Conservation (phyloP, 2,329 filamentous ascomycete genomes). For the Epichloe amarillans region DNA sequence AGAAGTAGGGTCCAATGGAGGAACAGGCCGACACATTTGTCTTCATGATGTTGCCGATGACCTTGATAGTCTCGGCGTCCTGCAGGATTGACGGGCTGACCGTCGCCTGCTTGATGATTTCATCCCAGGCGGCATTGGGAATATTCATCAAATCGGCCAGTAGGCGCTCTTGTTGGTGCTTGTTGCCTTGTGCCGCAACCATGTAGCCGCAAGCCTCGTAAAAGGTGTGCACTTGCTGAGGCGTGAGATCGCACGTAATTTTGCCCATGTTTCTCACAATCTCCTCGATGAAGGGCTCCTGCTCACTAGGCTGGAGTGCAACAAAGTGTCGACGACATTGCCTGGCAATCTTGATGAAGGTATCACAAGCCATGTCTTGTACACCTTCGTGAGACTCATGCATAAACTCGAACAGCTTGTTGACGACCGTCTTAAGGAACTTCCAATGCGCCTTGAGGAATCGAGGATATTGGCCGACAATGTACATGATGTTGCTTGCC, state of each 20-base stretch:
- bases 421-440: slow-evolving; percentile 98
- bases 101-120: slow-evolving; percentile 81
- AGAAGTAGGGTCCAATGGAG: slow-evolving; percentile 94
- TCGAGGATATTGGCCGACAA: slow-evolving; percentile 94
- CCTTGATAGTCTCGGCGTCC: slow-evolving; percentile 90
- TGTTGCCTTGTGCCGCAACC: slow-evolving; percentile 95
- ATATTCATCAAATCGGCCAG: slow-evolving; percentile 86
- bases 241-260: slow-evolving; percentile 88
- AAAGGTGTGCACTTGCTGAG: slow-evolving; percentile 96
- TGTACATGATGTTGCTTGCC: slow-evolving; percentile 99
- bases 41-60: slow-evolving; percentile 99
- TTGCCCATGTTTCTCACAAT: slow-evolving; percentile 92
- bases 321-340: slow-evolving; percentile 98
- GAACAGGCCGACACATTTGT: slow-evolving; percentile 98
- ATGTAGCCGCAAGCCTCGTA: slow-evolving; percentile 99
- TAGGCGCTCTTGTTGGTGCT: slow-evolving; percentile 81
- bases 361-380: slow-evolving; percentile 99
- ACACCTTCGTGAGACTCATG: slow-evolving; percentile 98
- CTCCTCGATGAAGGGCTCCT: slow-evolving; percentile 94
- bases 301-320: slow-evolving; percentile 84
- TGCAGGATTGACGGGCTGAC: slow-evolving; percentile 76
- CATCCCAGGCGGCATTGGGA: slow-evolving; percentile 89
- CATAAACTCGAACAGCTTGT: slow-evolving; percentile 99
- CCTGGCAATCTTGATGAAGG: slow-evolving; percentile 98
- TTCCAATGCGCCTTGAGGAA: slow-evolving; percentile 99